Conservation (phyloP, 768 basidiomycete genomes). For the Leccinum disarticulatum region DNA sequence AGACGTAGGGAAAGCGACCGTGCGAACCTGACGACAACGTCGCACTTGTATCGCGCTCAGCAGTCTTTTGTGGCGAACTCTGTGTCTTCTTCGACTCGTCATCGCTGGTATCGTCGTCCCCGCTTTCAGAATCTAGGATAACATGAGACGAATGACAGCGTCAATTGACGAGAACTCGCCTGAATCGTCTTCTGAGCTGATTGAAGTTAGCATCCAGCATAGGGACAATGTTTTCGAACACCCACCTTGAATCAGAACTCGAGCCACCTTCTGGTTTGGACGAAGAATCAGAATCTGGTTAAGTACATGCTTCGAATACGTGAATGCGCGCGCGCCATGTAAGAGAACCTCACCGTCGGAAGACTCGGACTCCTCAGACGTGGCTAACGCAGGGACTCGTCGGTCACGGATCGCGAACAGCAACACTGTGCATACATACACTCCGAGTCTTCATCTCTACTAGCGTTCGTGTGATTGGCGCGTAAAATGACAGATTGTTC, state of each 20-base stretch:
- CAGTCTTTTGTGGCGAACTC: conserved; percentile 6
- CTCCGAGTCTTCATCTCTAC: conserved; percentile 10
- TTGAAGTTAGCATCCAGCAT: conserved; percentile 5
- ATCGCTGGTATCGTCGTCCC: conserved; percentile 11
- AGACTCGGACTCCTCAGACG: conserved; percentile 26
- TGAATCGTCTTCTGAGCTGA: conserved; percentile 22
- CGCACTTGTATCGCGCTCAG: conserved; percentile 38
- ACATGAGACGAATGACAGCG: neutral
- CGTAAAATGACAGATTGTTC: neutral
- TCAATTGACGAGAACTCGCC: conserved; percentile 15
- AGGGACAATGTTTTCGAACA: conserved; percentile 4
- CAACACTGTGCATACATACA: conserved; percentile 23
- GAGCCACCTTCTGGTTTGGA: conserved; percentile 25
- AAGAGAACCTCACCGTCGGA: conserved; percentile 25
- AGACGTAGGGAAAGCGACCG: neutral
- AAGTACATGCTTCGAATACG: neutral
- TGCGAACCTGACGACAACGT: conserved; percentile 39
- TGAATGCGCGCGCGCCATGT: neutral
- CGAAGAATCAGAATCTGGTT: conserved; percentile 14
- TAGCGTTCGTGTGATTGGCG: conserved; percentile 11
- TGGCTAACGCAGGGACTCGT: conserved; percentile 10
- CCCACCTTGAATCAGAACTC: conserved; percentile 29
- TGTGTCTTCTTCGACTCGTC: conserved; percentile 7
- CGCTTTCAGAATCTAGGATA: conserved; percentile 17
- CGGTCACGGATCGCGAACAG: conserved; percentile 1